Base-by-base conservation (phyloP, 139 green algal species). In the Desmodesmus armatus region DNA sequence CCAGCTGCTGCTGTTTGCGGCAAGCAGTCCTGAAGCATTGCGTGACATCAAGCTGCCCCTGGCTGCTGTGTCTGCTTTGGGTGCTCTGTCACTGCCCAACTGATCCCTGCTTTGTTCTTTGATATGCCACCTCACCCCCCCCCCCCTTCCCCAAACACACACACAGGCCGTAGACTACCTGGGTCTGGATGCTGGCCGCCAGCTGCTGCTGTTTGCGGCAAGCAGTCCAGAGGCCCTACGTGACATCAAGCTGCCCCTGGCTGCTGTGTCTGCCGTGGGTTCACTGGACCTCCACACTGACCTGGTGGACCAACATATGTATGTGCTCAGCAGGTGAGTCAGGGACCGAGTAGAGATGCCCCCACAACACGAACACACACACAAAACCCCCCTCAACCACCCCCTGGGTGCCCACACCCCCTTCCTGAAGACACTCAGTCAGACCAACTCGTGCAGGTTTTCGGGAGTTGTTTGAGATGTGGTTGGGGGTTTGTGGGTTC, bases 81-180 rank as follows among this genome's bases (percentile, higher is more conserved):
- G 13, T 33, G 47, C 7, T 53, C 15, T n/a, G 29, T 53, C 66
- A 53, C 29, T 7, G 9, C 7, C 7, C 47, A 55, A 55, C 47
- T 55, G 47, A 7, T 55, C n/a, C 13, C 47, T 55, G 47, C 47
- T 55, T 7, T 55, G 47, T 55, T 55, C 7, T 13, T 55, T 21
- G 13, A 7, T 21, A 7, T 13, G 7, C 9, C 13, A 55, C 47
- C 47, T 55, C 47, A 21, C 47, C 47, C 13, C 47, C 7, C 13
- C 13, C 47, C 47, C 47, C 47, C 7, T 55, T 21, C 47, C 7
- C 13, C 47, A 35, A 5, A 33, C 78, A 40, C 41, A 25, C 6
- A 49, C 27, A 2, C 85, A 93, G 75, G 93, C 93, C 35, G 94
- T 97, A 7, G 94, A 97, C 88, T 98, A 97, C 69, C 80, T 96